Base-by-base conservation (phyloP, 306 rosid genomes). In the Cicer judaicum region DNA sequence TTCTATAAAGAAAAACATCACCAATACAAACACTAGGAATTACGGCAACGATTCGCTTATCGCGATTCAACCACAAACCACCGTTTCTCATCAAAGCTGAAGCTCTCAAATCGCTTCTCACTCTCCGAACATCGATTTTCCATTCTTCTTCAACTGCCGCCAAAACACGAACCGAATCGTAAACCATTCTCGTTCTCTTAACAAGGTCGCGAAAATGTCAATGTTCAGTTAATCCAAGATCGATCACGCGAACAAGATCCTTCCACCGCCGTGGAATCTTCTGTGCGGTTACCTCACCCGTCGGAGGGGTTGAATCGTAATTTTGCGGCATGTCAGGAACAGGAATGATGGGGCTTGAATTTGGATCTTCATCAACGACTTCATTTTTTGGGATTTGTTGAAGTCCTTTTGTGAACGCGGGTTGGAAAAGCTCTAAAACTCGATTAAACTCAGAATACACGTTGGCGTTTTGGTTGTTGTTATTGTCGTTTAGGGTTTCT, bases 1-100 rank as follows among this genome's bases (percentile, higher is more conserved):
- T 95, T 19, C 98, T 79, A 36, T 89, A 90, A 14, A 88, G 82
- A 78, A 95, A 95, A 21, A 95, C 55, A 72, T 95, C 99, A 8
- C 98, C 99, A 64, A 95, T 74, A 67, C 86, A 88, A 40, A 95
- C 75, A 1, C 99, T 98, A 0, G 99, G 99, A 21, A 95, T 92
- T 0, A 97, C 78, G 29, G 98, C 99, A 44, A 95, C 97, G 11
- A 95, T 92, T 24, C 99, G 74, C 79, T 92, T 90, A 12, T 95
- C 99, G 0, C 96, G 92, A 68, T 95, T 90, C 44, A 95, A 86
- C 96, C 99, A 95, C 72, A 95, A 47, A 0, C 91, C 93, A 1
- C 83, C 82, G 1, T 47, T 90, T n/a, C 86, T 87, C 89, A 95
- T 86, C 56, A 82, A 10, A 5, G 87, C 56, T 0, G 97, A 82